Evolutionary conservation across 306 rosid genomes (phyloP).

Genomic region (Cucumis cinereus): DNA sequence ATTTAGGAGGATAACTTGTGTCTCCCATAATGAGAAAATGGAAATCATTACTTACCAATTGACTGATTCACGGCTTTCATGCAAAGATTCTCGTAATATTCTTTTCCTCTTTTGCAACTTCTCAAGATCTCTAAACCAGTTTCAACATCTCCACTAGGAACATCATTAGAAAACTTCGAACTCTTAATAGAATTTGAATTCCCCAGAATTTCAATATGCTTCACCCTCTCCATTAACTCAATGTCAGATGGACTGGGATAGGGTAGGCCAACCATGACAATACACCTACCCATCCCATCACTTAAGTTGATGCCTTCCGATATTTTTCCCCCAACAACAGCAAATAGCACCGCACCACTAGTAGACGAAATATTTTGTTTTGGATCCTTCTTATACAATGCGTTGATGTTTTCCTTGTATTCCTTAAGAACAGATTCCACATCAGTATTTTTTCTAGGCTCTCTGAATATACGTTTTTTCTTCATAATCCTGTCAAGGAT

Average conservation of each 20-base stretch:
- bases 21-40: neutral
- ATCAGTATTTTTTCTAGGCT: constrained; percentile 71
- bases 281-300: constrained; percentile 91
- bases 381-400: constrained; percentile 23
- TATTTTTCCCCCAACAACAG: constrained; percentile 91
- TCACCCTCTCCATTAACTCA: constrained; percentile 84
- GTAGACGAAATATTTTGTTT: constrained; percentile 33
- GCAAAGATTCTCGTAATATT: constrained; percentile 92
- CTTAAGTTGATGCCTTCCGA: constrained; percentile 97
- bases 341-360: constrained; percentile 65
- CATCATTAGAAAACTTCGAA: constrained; percentile 21
- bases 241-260: constrained; percentile 82
- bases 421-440: constrained; percentile 75
- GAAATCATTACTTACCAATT: constrained; percentile 45
- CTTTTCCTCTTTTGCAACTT: constrained; percentile 83
- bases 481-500: constrained; percentile 63
- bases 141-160: constrained; percentile 32
- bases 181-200: constrained; percentile 24
- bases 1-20: neutral
- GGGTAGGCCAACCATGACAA: constrained; percentile 95
- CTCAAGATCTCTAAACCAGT: constrained; percentile 64
- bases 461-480: constrained; percentile 75
- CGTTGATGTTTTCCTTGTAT: constrained; percentile 53
- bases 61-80: constrained; percentile 98
- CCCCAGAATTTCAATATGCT: constrained; percentile 65